Conservation (phyloP, 306 rosid species). For the Trifolium fragiferum region DNA sequence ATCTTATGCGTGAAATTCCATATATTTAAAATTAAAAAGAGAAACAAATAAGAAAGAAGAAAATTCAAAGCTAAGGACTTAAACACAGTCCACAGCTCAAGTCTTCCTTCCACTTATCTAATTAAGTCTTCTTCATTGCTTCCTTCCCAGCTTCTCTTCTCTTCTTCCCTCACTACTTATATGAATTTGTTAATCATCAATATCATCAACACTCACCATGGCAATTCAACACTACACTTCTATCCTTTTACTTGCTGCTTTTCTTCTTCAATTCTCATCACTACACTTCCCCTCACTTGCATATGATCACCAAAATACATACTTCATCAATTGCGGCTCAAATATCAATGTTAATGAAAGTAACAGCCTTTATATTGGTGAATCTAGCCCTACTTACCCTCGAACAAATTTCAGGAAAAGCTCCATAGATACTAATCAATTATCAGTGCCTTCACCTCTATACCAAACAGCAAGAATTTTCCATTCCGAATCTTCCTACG, state of each 20-base stretch:
- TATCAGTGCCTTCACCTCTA: constrained; percentile 4
- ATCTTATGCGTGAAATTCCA: no score
- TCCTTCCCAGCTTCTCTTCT: no score
- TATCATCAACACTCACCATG: no score
- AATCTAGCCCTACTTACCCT: not conserved
- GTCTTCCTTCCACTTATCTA: no score
- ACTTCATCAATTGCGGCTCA: constrained; percentile 59
- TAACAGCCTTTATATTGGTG: not conserved
- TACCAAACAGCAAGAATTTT: constrained; percentile 49
- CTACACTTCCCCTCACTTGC: constrained; percentile 4
- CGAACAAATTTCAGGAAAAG: not conserved
- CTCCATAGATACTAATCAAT: not conserved
- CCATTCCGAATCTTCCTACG: not conserved
- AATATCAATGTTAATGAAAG: not conserved
- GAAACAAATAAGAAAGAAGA: no score
- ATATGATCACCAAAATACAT: constrained; percentile 1
- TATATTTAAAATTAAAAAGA: no score
- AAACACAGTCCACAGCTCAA: no score
- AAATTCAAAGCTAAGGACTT: no score
- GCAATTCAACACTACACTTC: constrained; percentile 19
- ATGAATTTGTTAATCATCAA: no score
- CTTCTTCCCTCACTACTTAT: no score
- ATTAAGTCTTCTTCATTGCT: no score
- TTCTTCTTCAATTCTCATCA: constrained; percentile 42
- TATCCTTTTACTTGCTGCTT: not conserved